Percentiles rank a stretch among this genome's conserved stretches.
These are phyloP conservation scores for Geotrichum fermentans DNA, from an alignment of 1,139 yeast species.

Conservation along the genomic window DNA sequence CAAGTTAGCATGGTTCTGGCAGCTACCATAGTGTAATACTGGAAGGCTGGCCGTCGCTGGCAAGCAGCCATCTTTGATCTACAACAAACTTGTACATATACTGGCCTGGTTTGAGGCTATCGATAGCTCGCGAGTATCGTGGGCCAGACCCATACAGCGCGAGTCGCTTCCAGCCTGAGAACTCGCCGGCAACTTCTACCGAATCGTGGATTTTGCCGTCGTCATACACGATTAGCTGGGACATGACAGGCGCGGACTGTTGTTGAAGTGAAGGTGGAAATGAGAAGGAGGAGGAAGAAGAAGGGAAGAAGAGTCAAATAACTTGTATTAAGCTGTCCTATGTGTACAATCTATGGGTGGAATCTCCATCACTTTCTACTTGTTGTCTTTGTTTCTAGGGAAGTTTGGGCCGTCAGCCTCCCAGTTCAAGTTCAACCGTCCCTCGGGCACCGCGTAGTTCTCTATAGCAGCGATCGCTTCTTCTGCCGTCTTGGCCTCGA, in stretches of 20 bases:
- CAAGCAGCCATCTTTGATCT: slow-evolving; percentile 37
- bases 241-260: background rate
- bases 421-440: slow-evolving; percentile 75
- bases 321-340: background rate
- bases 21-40: slow-evolving; percentile 21
- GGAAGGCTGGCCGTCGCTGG: slow-evolving; percentile 24
- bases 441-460: slow-evolving; percentile 63
- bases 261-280: background rate
- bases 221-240: slow-evolving; percentile 22
- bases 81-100: slow-evolving; percentile 39
- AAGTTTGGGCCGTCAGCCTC: slow-evolving; percentile 35
- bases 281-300: background rate
- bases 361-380: background rate
- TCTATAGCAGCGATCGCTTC: slow-evolving; percentile 50
- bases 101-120: slow-evolving; percentile 27
- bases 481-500: slow-evolving; percentile 59
- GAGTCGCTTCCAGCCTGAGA: slow-evolving; percentile 33
- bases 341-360: background rate
- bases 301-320: background rate
- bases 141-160: slow-evolving; percentile 21
- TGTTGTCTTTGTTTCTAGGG: background rate
- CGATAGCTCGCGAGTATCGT: slow-evolving; percentile 19
- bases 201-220: slow-evolving; percentile 26
- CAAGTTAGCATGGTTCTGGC: background rate
- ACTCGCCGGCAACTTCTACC: slow-evolving; percentile 40